Conservation (phyloP, 2,329 filamentous ascomycete species). For the Alternaria brassicae region DNA sequence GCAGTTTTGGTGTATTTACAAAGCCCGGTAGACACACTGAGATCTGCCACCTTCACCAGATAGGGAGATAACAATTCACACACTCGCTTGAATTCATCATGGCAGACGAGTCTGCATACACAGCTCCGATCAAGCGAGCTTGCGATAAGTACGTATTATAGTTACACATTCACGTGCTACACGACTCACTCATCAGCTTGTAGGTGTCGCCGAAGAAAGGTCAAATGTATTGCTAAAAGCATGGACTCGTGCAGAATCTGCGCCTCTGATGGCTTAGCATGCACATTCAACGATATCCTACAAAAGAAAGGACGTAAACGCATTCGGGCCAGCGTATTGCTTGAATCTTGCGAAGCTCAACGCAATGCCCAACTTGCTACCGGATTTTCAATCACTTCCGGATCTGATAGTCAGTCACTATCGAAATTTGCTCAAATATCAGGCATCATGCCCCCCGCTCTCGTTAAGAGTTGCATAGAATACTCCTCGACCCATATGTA, state of each 20-base stretch:
- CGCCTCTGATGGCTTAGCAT: conserved; percentile 63
- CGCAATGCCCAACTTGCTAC: conserved; percentile 55
- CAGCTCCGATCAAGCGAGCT: conserved; percentile 51
- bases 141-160: conserved; percentile 50
- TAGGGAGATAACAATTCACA: conserved; percentile 14
- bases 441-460: conserved; percentile 57
- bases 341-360: conserved; percentile 64
- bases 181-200: conserved; percentile 16
- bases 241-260: conserved; percentile 67
- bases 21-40: conserved; percentile 29
- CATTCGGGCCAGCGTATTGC: conserved; percentile 68
- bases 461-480: conserved; percentile 63
- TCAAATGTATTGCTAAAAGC: conserved; percentile 60
- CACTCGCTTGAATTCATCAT: not conserved
- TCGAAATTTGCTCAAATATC: conserved; percentile 56
- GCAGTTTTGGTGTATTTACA: conserved; percentile 36
- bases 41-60: conserved; percentile 25
- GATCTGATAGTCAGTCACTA: conserved; percentile 52
- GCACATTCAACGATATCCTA: conserved; percentile 69
- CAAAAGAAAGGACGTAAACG: conserved; percentile 70
- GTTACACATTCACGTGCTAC: conserved; percentile 7
- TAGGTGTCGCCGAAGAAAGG: conserved; percentile 58
- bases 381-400: conserved; percentile 47
- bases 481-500: conserved; percentile 69
- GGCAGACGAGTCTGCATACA: not conserved